Conservation (phyloP, 768 basidiomycete genomes). For the Mycena kentingensis region DNA sequence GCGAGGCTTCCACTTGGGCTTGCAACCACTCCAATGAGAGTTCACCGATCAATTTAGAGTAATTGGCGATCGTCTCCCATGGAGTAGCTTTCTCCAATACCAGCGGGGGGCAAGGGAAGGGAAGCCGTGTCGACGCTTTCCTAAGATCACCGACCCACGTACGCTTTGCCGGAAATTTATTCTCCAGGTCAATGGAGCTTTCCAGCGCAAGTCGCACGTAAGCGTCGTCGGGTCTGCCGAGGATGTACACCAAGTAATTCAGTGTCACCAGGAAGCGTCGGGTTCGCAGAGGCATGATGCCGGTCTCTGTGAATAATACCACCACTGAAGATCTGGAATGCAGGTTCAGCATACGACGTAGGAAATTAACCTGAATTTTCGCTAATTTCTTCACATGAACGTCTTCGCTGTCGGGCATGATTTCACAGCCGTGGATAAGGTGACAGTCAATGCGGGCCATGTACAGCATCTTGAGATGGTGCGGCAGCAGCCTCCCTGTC, state of each 20-base stretch:
- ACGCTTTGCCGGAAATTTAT: background rate
- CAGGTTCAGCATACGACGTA: slow-evolving; percentile 27
- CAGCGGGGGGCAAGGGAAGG: no score
- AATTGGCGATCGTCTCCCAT: no score
- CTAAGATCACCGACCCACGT: background rate
- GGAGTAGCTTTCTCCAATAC: no score
- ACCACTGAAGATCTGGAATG: slow-evolving; percentile 13
- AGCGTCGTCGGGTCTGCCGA: background rate
- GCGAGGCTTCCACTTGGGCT: no score
- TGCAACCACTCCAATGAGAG: no score
- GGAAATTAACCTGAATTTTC: slow-evolving; percentile 24
- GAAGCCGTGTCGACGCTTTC: background rate
- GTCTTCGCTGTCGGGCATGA: slow-evolving; percentile 18
- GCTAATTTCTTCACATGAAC: slow-evolving; percentile 11
- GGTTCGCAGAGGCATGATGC: slow-evolving; percentile 24
- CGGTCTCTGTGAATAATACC: slow-evolving; percentile 29
- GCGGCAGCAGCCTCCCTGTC: slow-evolving; percentile 20
- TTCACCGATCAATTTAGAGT: no score
- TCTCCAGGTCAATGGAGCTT: background rate
- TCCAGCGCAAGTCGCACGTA: background rate
- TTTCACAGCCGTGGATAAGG: slow-evolving; percentile 26
- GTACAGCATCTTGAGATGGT: slow-evolving; percentile 21
- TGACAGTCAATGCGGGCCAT: slow-evolving; percentile 28
- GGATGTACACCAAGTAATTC: slow-evolving; percentile 22
- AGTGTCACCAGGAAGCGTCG: slow-evolving; percentile 24